Conservation (phyloP, 805 yeast genomes). For the Candida odintsovae region DNA sequence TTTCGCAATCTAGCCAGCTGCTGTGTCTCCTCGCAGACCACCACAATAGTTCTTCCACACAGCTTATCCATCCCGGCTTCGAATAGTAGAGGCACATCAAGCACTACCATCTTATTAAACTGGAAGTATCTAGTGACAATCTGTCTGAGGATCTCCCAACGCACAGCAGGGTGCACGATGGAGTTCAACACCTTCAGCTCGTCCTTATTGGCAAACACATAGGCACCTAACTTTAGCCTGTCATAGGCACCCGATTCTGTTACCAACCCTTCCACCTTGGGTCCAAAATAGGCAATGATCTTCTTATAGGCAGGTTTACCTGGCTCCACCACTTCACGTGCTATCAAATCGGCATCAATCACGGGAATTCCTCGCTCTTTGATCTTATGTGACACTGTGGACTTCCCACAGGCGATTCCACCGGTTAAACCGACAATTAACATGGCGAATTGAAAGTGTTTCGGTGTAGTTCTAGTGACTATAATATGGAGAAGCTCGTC, state of each 20-base stretch:
- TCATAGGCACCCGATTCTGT: slow-evolving; percentile 39
- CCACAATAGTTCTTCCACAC: slow-evolving; percentile 70
- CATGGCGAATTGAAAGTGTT: slow-evolving; percentile 41
- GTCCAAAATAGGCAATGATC: slow-evolving; percentile 56
- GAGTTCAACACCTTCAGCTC: slow-evolving; percentile 58
- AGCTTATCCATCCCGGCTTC: slow-evolving; percentile 66
- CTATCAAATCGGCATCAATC: slow-evolving; percentile 88
- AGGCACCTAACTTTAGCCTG: slow-evolving; percentile 68
- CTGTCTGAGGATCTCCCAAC: slow-evolving; percentile 51
- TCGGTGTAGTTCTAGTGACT: neutral
- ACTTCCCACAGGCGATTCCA: slow-evolving; percentile 95
- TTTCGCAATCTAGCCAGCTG: slow-evolving; percentile 60
- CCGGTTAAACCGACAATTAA: slow-evolving; percentile 94
- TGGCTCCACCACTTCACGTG: slow-evolving; percentile 79
- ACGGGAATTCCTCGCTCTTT: slow-evolving; percentile 47
- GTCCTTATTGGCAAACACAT: slow-evolving; percentile 65
- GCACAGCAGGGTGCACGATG: slow-evolving; percentile 85
- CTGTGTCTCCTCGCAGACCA: slow-evolving; percentile 48
- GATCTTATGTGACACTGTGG: slow-evolving; percentile 72
- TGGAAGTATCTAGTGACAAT: slow-evolving; percentile 51
- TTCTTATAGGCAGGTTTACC: slow-evolving; percentile 64
- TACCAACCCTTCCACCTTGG: slow-evolving; percentile 45
- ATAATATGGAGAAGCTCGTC: too few relatives aligned
- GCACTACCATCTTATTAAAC: slow-evolving; percentile 54
- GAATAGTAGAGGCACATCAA: slow-evolving; percentile 88